Conservation (phyloP, 2,329 filamentous ascomycete species). For the Stagonosporopsis vannaccii region DNA sequence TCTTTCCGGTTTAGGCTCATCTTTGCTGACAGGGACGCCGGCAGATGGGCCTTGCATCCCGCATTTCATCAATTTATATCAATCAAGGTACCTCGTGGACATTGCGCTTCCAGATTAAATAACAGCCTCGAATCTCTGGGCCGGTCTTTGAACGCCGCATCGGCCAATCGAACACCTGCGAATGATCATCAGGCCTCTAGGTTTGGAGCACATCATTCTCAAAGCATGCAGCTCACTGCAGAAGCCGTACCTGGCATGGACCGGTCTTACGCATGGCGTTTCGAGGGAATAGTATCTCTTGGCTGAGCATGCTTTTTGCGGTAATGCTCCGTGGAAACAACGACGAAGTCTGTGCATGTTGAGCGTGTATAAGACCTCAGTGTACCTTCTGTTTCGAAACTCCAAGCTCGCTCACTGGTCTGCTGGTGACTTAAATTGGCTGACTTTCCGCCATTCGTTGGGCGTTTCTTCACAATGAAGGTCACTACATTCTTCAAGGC, state of each 20-base stretch:
- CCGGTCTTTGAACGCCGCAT: constrained; percentile 24
- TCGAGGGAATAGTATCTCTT: constrained; percentile 9
- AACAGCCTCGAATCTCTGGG: constrained; percentile 34
- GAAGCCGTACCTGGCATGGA: constrained; percentile 17
- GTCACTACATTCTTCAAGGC: constrained; percentile 42
- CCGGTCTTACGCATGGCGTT: constrained; percentile 1
- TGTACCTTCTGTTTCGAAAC: constrained; percentile 30
- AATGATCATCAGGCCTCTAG: constrained; percentile 38
- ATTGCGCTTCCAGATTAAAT: constrained; percentile 42
- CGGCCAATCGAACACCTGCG: constrained; percentile 33
- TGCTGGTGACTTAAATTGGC: constrained; percentile 21
- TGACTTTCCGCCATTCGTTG: constrained; percentile 25
- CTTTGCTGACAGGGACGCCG: constrained; percentile 26
- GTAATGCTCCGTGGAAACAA: neutral
- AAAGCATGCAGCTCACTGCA: constrained; percentile 13
- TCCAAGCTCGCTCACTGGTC: constrained; percentile 31
- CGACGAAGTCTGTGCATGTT: constrained; percentile 31
- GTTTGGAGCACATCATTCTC: constrained; percentile 5
- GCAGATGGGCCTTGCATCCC: constrained; percentile 40
- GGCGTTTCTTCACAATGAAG: constrained; percentile 43
- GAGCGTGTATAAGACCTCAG: constrained; percentile 40
- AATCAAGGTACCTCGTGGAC: constrained; percentile 36
- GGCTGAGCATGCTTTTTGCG: constrained; percentile 2
- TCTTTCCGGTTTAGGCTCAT: constrained; percentile 18
- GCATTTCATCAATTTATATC: constrained; percentile 48